Conservation (phyloP, 192 early-diverging fungal species). For the Phycomyces nitens region DNA sequence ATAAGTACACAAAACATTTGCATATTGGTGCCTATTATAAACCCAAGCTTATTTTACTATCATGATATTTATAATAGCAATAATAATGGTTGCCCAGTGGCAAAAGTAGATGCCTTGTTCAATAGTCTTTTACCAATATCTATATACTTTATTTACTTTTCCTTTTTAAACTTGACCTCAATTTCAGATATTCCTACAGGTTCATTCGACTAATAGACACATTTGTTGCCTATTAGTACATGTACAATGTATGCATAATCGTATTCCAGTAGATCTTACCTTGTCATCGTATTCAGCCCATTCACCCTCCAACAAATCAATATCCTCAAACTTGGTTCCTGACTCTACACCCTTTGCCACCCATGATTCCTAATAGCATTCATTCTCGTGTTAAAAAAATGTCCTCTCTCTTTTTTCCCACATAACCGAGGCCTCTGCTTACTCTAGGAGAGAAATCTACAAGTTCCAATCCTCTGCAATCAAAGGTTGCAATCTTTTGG, state of each 20-base stretch:
- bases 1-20: too few relatives aligned
- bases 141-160: conserved; percentile 42
- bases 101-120: too few relatives aligned
- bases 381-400: too few relatives aligned
- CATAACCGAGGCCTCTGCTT: too few relatives aligned
- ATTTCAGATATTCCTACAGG: conserved; percentile 66
- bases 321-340: conserved; percentile 65
- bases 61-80: too few relatives aligned
- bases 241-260: too few relatives aligned
- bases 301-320: conserved; percentile 75
- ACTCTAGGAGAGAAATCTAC: conserved; percentile 70
- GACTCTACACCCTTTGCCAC: conserved; percentile 68
- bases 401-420: too few relatives aligned
- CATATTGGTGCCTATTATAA: too few relatives aligned
- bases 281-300: conserved; percentile 93
- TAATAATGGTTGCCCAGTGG: too few relatives aligned
- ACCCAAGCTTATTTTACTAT: too few relatives aligned
- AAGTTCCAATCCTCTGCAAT: conserved; percentile 82
- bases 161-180: conserved; percentile 54
- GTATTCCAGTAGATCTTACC: conserved; percentile 25
- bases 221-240: background rate
- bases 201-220: conserved; percentile 41
- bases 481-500: conserved; percentile 62
- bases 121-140: too few relatives aligned
- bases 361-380: conserved; percentile 41